Conservation (phyloP, 1,139 yeast genomes). For the Eremothecium cymbalariae region DNA sequence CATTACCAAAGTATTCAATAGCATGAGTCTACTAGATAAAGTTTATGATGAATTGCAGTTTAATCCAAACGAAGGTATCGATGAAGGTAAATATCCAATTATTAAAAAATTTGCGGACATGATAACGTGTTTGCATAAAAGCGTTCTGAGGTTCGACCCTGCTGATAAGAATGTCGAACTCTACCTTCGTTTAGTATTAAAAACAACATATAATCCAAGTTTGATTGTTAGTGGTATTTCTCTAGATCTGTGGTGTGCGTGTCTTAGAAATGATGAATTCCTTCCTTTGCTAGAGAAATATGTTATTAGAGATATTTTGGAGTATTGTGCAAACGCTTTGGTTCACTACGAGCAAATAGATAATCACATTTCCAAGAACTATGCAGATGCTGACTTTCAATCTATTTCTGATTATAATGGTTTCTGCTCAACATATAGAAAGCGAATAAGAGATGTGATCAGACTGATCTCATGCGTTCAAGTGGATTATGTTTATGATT, state of each 20-base stretch:
- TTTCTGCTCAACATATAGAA: conserved; percentile 72
- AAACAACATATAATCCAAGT: conserved; percentile 77
- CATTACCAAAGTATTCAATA: conserved; percentile 74
- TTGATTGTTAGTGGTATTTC: conserved; percentile 87
- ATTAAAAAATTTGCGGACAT: conserved; percentile 87
- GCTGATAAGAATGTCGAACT: conserved; percentile 33
- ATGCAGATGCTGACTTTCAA: conserved; percentile 78
- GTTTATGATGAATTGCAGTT: conserved; percentile 57
- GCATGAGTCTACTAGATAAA: conserved; percentile 55
- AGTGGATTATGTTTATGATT: conserved; percentile 71
- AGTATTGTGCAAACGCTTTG: conserved; percentile 70
- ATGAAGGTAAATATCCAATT: conserved; percentile 69
- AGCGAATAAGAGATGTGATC: conserved; percentile 83
- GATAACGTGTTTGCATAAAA: conserved; percentile 78
- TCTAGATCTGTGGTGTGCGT: conserved; percentile 89
- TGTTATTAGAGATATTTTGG: conserved; percentile 59
- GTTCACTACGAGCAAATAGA: conserved; percentile 66
- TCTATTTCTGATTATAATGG: conserved; percentile 72
- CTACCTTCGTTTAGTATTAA: conserved; percentile 65
- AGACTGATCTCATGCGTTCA: conserved; percentile 79
- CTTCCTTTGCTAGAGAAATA: conserved; percentile 35
- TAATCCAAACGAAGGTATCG: conserved; percentile 65
- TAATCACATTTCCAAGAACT: conserved; percentile 54
- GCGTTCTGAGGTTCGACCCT: conserved; percentile 31
- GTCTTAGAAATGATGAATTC: conserved; percentile 72